Evolutionary conservation across 2,329 filamentous ascomycete genomes (phyloP).

Genomic region (Shiraia bambusicola): DNA sequence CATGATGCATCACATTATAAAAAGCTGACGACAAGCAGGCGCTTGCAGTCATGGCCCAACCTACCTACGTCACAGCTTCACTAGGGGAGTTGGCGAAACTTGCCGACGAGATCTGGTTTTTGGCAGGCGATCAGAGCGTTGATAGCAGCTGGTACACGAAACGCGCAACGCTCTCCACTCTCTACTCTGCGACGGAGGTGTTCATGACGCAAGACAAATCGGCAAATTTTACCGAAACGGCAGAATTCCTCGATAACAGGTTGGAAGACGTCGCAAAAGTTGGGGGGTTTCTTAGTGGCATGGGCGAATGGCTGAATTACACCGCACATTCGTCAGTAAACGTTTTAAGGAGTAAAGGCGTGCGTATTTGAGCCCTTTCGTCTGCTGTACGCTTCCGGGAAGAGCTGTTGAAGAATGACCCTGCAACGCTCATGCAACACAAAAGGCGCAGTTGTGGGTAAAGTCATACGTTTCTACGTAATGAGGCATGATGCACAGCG

Average conservation of each 20-base stretch:
- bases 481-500: too few relatives aligned
- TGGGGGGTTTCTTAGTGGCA: conserved; percentile 61
- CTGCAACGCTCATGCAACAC: too few relatives aligned
- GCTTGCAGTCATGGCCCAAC: conserved; percentile 85
- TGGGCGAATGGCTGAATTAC: conserved; percentile 80
- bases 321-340: conserved; percentile 76
- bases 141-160: conserved; percentile 88
- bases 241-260: conserved; percentile 74
- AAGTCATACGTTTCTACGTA: too few relatives aligned
- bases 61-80: conserved; percentile 72
- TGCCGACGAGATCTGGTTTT: conserved; percentile 88
- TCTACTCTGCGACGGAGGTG: conserved; percentile 76
- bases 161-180: conserved; percentile 60
- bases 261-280: conserved; percentile 68
- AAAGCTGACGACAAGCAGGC: conserved; percentile 56
- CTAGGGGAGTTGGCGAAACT: conserved; percentile 77
- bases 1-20: conserved; percentile 30
- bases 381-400: neutral
- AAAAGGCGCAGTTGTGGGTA: too few relatives aligned
- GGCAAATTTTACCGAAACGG: conserved; percentile 72
- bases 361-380: conserved; percentile 63
- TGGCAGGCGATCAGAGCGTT: conserved; percentile 78
- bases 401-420: too few relatives aligned
- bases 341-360: conserved; percentile 81
- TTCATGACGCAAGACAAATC: conserved; percentile 92